Conservation (phyloP, 306 rosid genomes). For the Sicyos edulis region DNA sequence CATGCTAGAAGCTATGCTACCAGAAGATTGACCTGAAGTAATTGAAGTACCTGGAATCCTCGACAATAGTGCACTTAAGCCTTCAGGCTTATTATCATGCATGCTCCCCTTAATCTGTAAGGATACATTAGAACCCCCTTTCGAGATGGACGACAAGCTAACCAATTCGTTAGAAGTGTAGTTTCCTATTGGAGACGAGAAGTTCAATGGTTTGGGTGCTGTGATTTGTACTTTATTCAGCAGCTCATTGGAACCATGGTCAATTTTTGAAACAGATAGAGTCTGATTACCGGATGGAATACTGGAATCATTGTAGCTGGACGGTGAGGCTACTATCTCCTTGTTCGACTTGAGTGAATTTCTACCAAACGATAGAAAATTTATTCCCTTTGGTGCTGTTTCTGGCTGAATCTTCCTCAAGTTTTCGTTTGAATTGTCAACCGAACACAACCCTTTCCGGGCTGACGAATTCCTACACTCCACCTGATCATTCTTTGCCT, state of each 20-base stretch:
- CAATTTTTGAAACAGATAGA: constrained; percentile 22
- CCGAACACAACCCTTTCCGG: constrained; percentile 23
- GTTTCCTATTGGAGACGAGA: constrained; percentile 24
- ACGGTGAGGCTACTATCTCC: constrained; percentile 25
- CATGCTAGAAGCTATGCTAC: constrained; percentile 31
- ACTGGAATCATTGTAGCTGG: constrained; percentile 20
- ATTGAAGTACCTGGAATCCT: constrained; percentile 28
- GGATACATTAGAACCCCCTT: constrained; percentile 24
- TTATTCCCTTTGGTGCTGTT: constrained; percentile 53
- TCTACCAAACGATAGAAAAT: constrained; percentile 60
- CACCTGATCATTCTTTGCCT: constrained; percentile 29
- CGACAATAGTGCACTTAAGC: constrained; percentile 29
- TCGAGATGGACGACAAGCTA: constrained; percentile 22
- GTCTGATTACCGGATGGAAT: constrained; percentile 28
- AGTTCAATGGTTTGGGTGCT: constrained; percentile 27
- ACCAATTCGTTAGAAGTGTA: constrained; percentile 21
- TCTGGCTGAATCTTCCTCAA: constrained; percentile 27
- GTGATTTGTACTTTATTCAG: constrained; percentile 27
- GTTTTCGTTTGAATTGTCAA: constrained; percentile 29
- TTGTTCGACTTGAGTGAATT: constrained; percentile 29
- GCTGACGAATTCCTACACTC: constrained; percentile 24
- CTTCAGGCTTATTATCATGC: constrained; percentile 28
- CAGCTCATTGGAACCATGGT: constrained; percentile 26
- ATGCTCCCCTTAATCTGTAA: constrained; percentile 26
- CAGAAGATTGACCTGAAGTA: constrained; percentile 39